Percentiles rank a stretch among this genome's conserved stretches.
These are phyloP conservation scores for Lactarius psammicola DNA, from an alignment of 768 basidiomycete species.

Conservation along the genomic window DNA sequence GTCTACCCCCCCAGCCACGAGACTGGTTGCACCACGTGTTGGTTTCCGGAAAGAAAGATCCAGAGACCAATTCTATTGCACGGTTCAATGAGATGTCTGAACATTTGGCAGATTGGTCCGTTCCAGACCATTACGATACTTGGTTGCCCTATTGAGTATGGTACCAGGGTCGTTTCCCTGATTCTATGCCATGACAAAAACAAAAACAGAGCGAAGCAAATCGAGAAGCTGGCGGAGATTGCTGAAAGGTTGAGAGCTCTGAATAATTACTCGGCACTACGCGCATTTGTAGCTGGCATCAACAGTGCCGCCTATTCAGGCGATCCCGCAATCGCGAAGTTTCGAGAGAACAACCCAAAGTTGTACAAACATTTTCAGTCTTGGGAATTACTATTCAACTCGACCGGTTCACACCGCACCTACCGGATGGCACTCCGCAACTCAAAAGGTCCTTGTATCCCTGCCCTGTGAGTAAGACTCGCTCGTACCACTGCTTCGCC, in stretches of 20 bases:
- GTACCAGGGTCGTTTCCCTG: constrained; percentile 78
- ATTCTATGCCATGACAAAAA: constrained; percentile 85
- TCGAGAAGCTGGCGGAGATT: constrained; percentile 87
- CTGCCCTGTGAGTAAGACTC: constrained; percentile 58
- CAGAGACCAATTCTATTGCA: constrained; percentile 65
- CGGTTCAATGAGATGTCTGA: constrained; percentile 76
- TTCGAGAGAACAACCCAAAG: constrained; percentile 64
- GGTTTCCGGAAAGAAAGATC: constrained; percentile 62
- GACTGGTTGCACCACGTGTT: constrained; percentile 84
- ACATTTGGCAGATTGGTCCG: constrained; percentile 77
- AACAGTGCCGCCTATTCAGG: constrained; percentile 78
- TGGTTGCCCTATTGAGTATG: constrained; percentile 16
- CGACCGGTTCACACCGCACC: constrained; percentile 79
- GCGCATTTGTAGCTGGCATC: constrained; percentile 93
- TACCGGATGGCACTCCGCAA: constrained; percentile 88
- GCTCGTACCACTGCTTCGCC: constrained; percentile 23
- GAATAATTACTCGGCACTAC: constrained; percentile 92
- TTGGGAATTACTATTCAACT: constrained; percentile 81
- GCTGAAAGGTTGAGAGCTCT: constrained; percentile 73
- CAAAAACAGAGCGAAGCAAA: constrained; percentile 70
- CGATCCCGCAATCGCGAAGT: constrained; percentile 71
- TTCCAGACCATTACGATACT: constrained; percentile 18
- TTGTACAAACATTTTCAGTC: constrained; percentile 75
- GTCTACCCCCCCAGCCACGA: constrained; percentile 57
- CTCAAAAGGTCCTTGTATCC: constrained; percentile 84